Evolutionary conservation across 2,329 filamentous ascomycete genomes (phyloP), one percentile per base, ranked within the genome.

Genomic region (Sporothrix luriei): DNA sequence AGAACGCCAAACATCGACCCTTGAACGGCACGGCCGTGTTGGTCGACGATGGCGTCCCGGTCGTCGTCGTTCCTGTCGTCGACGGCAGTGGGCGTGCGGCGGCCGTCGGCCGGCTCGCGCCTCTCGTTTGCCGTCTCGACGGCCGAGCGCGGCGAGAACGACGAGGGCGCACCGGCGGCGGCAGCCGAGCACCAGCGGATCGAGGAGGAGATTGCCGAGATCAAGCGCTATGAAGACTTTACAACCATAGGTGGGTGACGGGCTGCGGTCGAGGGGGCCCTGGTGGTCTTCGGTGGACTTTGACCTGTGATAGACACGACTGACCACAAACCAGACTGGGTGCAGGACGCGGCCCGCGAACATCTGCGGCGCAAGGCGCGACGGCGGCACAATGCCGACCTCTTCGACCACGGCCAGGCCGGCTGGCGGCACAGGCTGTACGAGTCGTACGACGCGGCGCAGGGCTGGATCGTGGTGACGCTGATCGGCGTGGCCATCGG

Each of bases 171-270:
- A 71, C 81, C 83, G 64, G 80, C 83, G 48, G 79, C 78, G 13
- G 83, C 78, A 46, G 79, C 83, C 38, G 87, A 84, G 69, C 87
- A 91, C 76, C 87, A 90, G 72, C 88, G 90, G 72, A 92, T 97
- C 74, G 91, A 93, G 72, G 94, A 98, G 77, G 95, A 99, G 82
- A 97, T 99, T 77, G 94, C 91, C 33, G 91, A 97, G 83, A 98
- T 99, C 78, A 97, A 97, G 82, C 88, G 94, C 82, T 99, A 99
- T 81, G 95, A 97, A 86, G 95, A 99, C 81, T 99, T 99, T 78
- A 97, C 94, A 6, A 99, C 95, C 0, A 95, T 95, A 86, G 88
- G 88, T 90, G 83, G 21, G 21, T 11, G 49, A 52, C 1, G 21
- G 24, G 2, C 9, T 13, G 9, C n/a, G 48, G 19, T 19, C 40